phyloP scores from a whole-genome alignment of 345 rosid species.

The Brassica napus region DNA sequence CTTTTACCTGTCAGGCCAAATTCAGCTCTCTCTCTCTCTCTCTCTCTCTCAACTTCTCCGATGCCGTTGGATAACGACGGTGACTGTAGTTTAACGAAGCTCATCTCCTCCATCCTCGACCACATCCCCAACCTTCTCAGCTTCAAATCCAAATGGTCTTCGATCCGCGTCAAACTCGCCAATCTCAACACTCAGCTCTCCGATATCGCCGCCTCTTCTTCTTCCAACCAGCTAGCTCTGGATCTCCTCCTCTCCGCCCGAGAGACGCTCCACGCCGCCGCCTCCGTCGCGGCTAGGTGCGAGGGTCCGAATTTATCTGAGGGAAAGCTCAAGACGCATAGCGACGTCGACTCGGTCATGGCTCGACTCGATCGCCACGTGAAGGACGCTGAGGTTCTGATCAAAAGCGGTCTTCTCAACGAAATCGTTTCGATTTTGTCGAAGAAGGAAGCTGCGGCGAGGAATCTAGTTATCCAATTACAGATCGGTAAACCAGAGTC shows the following conservation, averaged over 20 bases:
- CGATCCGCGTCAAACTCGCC: conserved; percentile 60
- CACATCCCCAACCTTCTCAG: conserved; percentile 48
- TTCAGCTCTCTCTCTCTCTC: not conserved
- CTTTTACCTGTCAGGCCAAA: too few relatives aligned
- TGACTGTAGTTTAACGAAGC: conserved; percentile 34
- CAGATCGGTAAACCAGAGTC: conserved; percentile 79
- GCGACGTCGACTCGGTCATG: conserved; percentile 72
- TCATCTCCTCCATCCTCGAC: conserved; percentile 47
- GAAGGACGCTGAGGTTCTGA: conserved; percentile 63
- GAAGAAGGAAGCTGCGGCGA: conserved; percentile 67
- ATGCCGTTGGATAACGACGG: conserved; percentile 60
- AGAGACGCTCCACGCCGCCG: conserved; percentile 52
- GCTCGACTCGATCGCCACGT: conserved; percentile 70
- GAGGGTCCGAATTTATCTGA: conserved; percentile 48
- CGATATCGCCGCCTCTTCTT: conserved; percentile 60
- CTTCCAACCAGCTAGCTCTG: conserved; percentile 51
- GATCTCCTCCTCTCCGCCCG: conserved; percentile 62
- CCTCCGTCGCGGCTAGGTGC: conserved; percentile 53
- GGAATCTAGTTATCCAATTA: conserved; percentile 65
- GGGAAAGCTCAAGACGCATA: conserved; percentile 90
- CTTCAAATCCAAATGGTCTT: conserved; percentile 78
- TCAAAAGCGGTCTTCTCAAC: conserved; percentile 58
- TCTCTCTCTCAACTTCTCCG: conserved; percentile 32
- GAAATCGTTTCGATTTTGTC: conserved; percentile 41
- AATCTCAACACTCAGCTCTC: conserved; percentile 60